These are phyloP conservation scores for Acer yangbiense DNA, from an alignment of 345 rosid species.

Conservation along the genomic window DNA sequence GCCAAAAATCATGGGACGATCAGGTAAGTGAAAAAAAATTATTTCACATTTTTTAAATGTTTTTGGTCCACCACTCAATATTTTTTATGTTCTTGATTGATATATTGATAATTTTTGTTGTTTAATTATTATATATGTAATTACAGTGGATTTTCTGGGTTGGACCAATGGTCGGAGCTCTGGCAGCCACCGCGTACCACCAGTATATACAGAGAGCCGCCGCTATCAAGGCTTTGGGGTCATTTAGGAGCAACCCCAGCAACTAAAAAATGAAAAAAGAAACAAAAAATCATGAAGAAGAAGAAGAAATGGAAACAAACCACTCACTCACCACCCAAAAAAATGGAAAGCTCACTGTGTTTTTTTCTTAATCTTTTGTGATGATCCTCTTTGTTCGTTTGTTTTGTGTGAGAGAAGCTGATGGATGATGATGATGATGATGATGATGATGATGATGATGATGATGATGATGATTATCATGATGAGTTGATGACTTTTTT, in stretches of 20 bases:
- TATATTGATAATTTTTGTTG: not conserved
- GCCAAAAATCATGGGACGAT: conserved; percentile 55
- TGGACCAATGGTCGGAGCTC: conserved; percentile 64
- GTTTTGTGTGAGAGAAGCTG: conserved; percentile 20
- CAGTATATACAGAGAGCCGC: conserved; percentile 60
- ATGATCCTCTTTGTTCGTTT: conserved; percentile 19
- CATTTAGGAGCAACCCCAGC: conserved; percentile 67
- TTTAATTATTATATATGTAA: not conserved
- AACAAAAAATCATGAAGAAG: not conserved
- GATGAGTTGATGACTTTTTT: not conserved
- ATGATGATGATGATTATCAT: conserved; percentile 10
- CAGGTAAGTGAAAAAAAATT: conserved; percentile 32
- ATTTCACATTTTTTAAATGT: too few species aligned
- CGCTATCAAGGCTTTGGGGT: conserved; percentile 65
- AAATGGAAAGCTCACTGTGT: too few species aligned
- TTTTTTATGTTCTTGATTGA: not conserved
- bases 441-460: not conserved
- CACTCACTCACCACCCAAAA: not conserved
- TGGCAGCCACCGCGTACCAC: conserved; percentile 67
- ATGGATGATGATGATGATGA: not conserved
- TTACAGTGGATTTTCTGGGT: conserved; percentile 79
- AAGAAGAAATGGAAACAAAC: not conserved
- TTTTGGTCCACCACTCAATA: too few species aligned
- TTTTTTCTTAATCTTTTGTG: not conserved
- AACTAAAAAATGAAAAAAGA: conserved; percentile 27